Percentiles rank a stretch among this genome's conserved stretches.
phyloP scores from a whole-genome alignment of 1,284 basidiomycete species.

The Apiotrichum veenhuisii region DNA sequence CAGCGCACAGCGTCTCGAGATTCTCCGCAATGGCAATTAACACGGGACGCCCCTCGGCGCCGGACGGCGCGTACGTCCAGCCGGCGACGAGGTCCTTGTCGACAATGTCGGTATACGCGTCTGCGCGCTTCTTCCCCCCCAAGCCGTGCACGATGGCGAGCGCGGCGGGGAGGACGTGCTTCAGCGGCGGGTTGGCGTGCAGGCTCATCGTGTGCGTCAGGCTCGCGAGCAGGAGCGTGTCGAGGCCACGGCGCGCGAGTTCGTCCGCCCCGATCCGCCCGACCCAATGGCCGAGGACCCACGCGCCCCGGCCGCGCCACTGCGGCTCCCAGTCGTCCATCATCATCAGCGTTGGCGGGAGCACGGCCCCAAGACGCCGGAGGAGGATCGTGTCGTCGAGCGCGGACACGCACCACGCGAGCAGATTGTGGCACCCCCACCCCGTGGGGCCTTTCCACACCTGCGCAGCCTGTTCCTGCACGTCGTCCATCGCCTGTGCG shows the following conservation, averaged over 20 bases:
- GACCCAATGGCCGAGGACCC: conserved; percentile 34
- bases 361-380: conserved; percentile 35
- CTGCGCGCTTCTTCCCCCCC: conserved; percentile 25
- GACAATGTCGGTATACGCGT: conserved; percentile 35
- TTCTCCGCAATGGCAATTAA: conserved; percentile 32
- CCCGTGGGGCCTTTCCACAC: conserved; percentile 29
- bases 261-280: conserved; percentile 10
- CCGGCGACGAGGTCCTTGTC: conserved; percentile 32
- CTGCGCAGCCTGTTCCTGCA: conserved; percentile 35
- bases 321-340: conserved; percentile 49
- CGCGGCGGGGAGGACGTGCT: conserved; percentile 27
- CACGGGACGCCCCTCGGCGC: conserved; percentile 33
- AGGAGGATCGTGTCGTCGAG: conserved; percentile 6
- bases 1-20: conserved; percentile 31
- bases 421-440: conserved; percentile 37
- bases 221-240: conserved; percentile 35
- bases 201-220: conserved; percentile 43
- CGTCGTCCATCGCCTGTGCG: conserved; percentile 26
- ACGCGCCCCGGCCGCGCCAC: conserved; percentile 37
- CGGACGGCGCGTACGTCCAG: conserved; percentile 44
- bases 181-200: conserved; percentile 36
- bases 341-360: conserved; percentile 46
- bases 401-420: conserved; percentile 22
- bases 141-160: conserved; percentile 21
- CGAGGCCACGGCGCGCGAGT: conserved; percentile 43